phyloP scores from a whole-genome alignment of 495 filamentous ascomycete genomes.

The Symbiotaphrina buchneri region DNA sequence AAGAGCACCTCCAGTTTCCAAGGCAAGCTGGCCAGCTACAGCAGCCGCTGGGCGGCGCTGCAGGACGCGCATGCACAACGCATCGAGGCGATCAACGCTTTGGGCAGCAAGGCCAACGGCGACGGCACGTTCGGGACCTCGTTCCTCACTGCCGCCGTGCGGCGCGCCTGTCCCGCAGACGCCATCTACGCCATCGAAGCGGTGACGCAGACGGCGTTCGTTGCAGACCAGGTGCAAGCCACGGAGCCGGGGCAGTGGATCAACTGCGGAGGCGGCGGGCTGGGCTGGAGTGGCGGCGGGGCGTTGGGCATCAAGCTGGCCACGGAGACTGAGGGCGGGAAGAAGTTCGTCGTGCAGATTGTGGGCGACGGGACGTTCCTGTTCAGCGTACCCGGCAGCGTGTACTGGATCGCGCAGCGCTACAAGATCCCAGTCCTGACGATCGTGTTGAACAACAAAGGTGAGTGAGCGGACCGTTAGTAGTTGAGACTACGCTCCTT shows the following conservation, averaged over 20 bases:
- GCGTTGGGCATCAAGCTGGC: conserved; percentile 79
- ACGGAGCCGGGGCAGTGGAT: conserved; percentile 65
- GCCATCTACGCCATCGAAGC: conserved; percentile 77
- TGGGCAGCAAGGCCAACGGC: conserved; percentile 32
- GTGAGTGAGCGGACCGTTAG: conserved; percentile 16
- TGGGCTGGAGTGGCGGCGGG: conserved; percentile 90
- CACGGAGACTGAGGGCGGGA: conserved; percentile 30
- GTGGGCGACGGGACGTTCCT: conserved; percentile 87
- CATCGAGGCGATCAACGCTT: conserved; percentile 30
- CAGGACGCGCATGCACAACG: conserved; percentile 33
- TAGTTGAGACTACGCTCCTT: not conserved
- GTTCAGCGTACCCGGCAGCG: conserved; percentile 69
- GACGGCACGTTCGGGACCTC: conserved; percentile 45
- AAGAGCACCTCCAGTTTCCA: conserved; percentile 1
- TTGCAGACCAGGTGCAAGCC: conserved; percentile 62
- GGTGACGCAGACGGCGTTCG: conserved; percentile 59
- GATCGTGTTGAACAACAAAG: conserved; percentile 86
- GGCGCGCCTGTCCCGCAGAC: conserved; percentile 41
- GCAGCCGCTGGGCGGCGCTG: conserved; percentile 27
- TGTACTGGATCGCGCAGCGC: conserved; percentile 78
- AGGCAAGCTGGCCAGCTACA: conserved; percentile 4
- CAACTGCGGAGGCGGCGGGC: conserved; percentile 83
- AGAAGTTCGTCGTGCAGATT: conserved; percentile 77
- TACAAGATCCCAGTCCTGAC: conserved; percentile 80
- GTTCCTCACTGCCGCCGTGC: conserved; percentile 43